Evolutionary conservation across 2,329 filamentous ascomycete species (phyloP).

Genomic region (Bimuria novae-zelandiae): DNA sequence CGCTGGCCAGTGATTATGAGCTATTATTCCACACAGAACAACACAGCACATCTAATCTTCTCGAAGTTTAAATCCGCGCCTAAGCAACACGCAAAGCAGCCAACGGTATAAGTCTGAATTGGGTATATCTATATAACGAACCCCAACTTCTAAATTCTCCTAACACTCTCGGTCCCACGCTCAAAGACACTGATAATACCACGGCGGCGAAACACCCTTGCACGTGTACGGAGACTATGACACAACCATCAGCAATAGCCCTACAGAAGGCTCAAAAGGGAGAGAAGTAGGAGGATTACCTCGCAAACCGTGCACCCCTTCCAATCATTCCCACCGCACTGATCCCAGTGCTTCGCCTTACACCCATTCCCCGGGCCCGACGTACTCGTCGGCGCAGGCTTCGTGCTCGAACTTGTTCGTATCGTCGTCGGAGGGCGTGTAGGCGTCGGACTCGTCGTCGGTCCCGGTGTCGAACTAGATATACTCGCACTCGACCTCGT

Average conservation of each 20-base stretch:
- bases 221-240: conserved; percentile 31
- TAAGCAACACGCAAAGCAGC: too few relatives aligned
- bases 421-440: conserved; percentile 6
- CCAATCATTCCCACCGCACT: conserved; percentile 37
- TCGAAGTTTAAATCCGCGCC: too few relatives aligned
- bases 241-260: conserved; percentile 1
- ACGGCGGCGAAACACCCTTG: conserved; percentile 34
- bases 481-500: neutral
- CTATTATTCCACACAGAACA: too few relatives aligned
- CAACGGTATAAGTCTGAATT: neutral
- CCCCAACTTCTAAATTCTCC: neutral
- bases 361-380: conserved; percentile 27
- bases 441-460: conserved; percentile 4
- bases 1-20: too few relatives aligned
- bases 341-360: conserved; percentile 36
- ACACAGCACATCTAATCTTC: too few relatives aligned
- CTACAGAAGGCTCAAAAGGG: neutral
- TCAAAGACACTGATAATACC: conserved; percentile 37
- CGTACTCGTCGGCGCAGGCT: conserved; percentile 30
- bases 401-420: conserved; percentile 12
- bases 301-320: conserved; percentile 36
- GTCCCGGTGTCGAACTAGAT: neutral
- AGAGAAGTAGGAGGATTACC: conserved; percentile 17
- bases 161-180: neutral
- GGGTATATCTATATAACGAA: conserved; percentile 1